Percentiles rank a stretch among this genome's conserved stretches.
Conservation (phyloP, 495 filamentous ascomycete genomes). For the Amphirosellinia nigrospora region DNA sequence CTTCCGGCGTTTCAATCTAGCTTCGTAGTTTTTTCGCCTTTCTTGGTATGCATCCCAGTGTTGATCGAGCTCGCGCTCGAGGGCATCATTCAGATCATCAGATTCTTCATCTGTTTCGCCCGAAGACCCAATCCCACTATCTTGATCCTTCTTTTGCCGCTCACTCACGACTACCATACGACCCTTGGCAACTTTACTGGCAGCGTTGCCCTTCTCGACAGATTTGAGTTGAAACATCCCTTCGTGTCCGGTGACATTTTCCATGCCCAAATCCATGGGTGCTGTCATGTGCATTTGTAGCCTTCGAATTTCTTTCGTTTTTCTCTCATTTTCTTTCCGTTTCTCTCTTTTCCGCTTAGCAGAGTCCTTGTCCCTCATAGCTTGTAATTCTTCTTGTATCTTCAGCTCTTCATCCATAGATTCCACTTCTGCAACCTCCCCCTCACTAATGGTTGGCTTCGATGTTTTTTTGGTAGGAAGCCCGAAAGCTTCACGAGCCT, state of each 20-base stretch:
- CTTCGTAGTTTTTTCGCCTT: constrained; percentile 74
- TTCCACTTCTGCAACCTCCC: constrained; percentile 80
- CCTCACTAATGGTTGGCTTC: constrained; percentile 34
- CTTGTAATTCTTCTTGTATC: constrained; percentile 85
- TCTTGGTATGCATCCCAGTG: constrained; percentile 89
- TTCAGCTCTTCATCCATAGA: constrained; percentile 93
- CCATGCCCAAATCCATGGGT: constrained; percentile 94
- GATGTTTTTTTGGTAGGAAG: constrained; percentile 76
- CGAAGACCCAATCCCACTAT: constrained; percentile 61
- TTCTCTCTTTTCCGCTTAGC: constrained; percentile 78
- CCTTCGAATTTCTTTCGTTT: constrained; percentile 85
- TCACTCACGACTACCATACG: constrained; percentile 70
- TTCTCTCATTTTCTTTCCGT: constrained; percentile 85
- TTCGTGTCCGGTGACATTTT: constrained; percentile 77
- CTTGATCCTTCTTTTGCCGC: constrained; percentile 62
- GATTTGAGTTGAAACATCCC: constrained; percentile 82
- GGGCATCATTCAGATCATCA: constrained; percentile 78
- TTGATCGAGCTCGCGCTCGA: constrained; percentile 83
- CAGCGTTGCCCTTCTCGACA: constrained; percentile 74
- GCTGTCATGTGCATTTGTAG: constrained; percentile 97
- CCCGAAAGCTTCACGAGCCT: constrained; percentile 89
- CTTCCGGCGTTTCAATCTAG: constrained; percentile 89
- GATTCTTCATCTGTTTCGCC: constrained; percentile 64
- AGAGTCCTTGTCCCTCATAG: constrained; percentile 76
- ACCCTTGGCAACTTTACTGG: constrained; percentile 74